Conservation (phyloP, 345 rosid genomes). For the Capsella bursapastoris region DNA sequence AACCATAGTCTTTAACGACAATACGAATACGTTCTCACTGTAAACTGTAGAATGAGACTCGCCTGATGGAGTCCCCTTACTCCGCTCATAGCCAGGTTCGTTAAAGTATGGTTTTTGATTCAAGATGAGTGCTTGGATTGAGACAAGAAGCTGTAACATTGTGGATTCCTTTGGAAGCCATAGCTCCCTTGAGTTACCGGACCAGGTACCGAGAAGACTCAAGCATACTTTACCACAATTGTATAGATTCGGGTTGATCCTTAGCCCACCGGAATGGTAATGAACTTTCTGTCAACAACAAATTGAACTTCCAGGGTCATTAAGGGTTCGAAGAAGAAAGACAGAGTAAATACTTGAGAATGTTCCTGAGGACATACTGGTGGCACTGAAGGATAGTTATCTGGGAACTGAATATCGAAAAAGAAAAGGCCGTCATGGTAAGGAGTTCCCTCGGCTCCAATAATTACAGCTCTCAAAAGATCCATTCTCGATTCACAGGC, state of each 20-base stretch:
- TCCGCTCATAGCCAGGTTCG: conserved; percentile 73
- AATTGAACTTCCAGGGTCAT: not conserved
- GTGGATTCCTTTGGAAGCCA: conserved; percentile 90
- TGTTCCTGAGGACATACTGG: conserved; percentile 63
- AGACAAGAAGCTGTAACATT: conserved; percentile 86
- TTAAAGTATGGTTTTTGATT: conserved; percentile 90
- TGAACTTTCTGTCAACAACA: conserved; percentile 61
- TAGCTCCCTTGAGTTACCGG: conserved; percentile 56
- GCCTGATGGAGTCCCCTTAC: conserved; percentile 54
- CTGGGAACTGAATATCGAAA: conserved; percentile 84
- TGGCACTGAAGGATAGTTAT: conserved; percentile 69
- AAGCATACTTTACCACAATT: conserved; percentile 82
- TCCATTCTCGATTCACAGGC: conserved; percentile 93
- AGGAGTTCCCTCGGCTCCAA: conserved; percentile 97
- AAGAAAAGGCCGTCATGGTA: conserved; percentile 96
- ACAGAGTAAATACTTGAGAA: conserved; percentile 9
- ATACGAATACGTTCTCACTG: conserved; percentile 66
- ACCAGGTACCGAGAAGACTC: conserved; percentile 80
- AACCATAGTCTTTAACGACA: conserved; percentile 76
- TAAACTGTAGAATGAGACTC: conserved; percentile 58
- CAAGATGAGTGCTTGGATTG: conserved; percentile 92
- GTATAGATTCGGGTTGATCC: conserved; percentile 86
- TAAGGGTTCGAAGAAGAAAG: not conserved
- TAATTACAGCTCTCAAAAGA: conserved; percentile 84
- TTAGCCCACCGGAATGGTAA: conserved; percentile 85